Conservation (phyloP, 1,139 yeast genomes). For the Hansenula sp. region DNA sequence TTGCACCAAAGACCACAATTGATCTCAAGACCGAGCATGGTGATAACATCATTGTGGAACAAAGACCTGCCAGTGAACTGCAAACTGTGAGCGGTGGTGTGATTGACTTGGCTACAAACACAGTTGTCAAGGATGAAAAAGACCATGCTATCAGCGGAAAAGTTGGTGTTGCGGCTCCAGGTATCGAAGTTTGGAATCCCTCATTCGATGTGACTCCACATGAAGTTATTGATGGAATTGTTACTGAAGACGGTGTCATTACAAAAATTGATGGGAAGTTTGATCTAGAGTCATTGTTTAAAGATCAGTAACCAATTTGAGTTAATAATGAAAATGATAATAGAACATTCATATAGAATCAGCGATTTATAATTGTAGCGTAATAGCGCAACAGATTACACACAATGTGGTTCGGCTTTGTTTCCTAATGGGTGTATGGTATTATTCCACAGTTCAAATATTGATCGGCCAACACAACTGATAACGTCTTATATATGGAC, state of each 20-base stretch:
- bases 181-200: conserved; percentile 91
- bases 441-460: too few species aligned
- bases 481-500: too few species aligned
- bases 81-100: conserved; percentile 72
- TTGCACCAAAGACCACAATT: conserved; percentile 91
- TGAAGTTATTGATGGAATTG: conserved; percentile 76
- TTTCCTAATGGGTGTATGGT: too few species aligned
- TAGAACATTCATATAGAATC: too few species aligned
- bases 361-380: too few species aligned
- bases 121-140: conserved; percentile 28
- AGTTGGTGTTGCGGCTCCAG: conserved; percentile 85
- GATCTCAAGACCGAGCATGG: conserved; percentile 69
- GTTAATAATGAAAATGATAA: too few species aligned
- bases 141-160: conserved; percentile 43
- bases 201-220: conserved; percentile 93
- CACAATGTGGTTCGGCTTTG: too few species aligned
- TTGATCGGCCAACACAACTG: too few species aligned
- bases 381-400: too few species aligned
- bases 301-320: too few species aligned
- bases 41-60: conserved; percentile 76
- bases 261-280: conserved; percentile 47
- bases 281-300: conserved; percentile 27
- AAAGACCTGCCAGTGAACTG: conserved; percentile 78
- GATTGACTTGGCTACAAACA: conserved; percentile 30
- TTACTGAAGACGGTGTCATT: conserved; percentile 69